phyloP scores from a whole-genome alignment of 2,329 filamentous ascomycete genomes.

The Zymoseptoria crescenta region DNA sequence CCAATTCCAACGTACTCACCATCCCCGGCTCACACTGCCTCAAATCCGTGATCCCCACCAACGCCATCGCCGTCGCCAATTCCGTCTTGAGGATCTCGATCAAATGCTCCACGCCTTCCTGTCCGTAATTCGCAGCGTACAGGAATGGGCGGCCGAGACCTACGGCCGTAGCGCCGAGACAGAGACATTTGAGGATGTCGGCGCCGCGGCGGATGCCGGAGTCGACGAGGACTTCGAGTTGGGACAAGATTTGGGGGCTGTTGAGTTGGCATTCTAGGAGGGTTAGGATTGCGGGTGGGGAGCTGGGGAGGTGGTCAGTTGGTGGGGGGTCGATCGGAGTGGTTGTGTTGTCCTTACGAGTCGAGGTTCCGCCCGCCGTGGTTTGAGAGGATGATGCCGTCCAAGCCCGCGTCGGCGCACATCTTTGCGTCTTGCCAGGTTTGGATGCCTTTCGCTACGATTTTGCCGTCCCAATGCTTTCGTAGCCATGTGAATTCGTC shows the following conservation, averaged over 20 bases:
- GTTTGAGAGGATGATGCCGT: slow-evolving; percentile 44
- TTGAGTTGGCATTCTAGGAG: slow-evolving; percentile 56
- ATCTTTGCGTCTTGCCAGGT: slow-evolving; percentile 35
- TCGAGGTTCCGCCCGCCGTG: slow-evolving; percentile 48
- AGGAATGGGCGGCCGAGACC: slow-evolving; percentile 56
- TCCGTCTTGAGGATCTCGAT: slow-evolving; percentile 41
- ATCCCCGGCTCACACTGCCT: slow-evolving; percentile 53
- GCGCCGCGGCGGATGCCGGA: slow-evolving; percentile 58
- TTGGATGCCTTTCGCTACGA: slow-evolving; percentile 39
- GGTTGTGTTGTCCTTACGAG: slow-evolving; percentile 17
- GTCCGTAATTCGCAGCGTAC: slow-evolving; percentile 54
- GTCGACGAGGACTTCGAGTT: slow-evolving; percentile 56
- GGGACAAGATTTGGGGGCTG: slow-evolving; percentile 52
- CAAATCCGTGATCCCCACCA: slow-evolving; percentile 54
- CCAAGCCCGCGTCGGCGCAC: slow-evolving; percentile 35
- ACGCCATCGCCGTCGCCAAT: slow-evolving; percentile 56
- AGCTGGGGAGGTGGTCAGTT: slow-evolving; percentile 17
- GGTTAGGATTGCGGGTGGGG: slow-evolving; percentile 49
- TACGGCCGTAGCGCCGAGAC: slow-evolving; percentile 55
- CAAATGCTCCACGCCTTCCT: slow-evolving; percentile 43
- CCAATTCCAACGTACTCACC: slow-evolving; percentile 45
- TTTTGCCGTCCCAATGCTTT: slow-evolving; percentile 34
- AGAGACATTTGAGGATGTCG: slow-evolving; percentile 60
- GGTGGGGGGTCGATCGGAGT: not conserved
- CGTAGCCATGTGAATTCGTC: slow-evolving; percentile 40